Conservation (phyloP, 192 early-diverging fungal genomes). For the Rhizophagus clarus region DNA sequence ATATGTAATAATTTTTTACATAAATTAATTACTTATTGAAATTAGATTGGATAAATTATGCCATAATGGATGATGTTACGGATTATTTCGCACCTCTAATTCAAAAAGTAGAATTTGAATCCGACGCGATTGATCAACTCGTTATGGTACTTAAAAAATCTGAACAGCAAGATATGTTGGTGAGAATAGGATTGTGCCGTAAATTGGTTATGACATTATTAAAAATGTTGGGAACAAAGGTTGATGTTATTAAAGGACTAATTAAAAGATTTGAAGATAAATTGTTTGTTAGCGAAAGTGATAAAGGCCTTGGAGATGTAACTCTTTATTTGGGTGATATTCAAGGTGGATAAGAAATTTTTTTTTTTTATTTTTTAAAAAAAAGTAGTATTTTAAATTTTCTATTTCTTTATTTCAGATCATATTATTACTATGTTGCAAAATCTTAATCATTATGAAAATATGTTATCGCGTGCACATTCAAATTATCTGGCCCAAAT, state of each 20-base stretch:
- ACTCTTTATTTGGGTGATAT: slow-evolving; percentile 79
- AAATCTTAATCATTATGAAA: slow-evolving; percentile 74
- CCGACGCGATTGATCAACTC: slow-evolving; percentile 92
- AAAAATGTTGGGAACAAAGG: slow-evolving; percentile 68
- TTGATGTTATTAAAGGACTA: slow-evolving; percentile 73
- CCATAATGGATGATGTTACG: slow-evolving; percentile 92
- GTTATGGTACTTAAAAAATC: slow-evolving; percentile 89
- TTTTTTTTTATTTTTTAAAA: background rate
- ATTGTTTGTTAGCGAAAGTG: slow-evolving; percentile 31
- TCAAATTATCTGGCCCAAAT: slow-evolving; percentile 79
- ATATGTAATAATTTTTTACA: slow-evolving; percentile 1
- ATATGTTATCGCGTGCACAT: slow-evolving; percentile 69
- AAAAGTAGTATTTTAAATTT: background rate
- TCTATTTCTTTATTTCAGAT: slow-evolving; percentile 43
- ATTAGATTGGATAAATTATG: slow-evolving; percentile 95
- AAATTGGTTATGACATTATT: slow-evolving; percentile 72
- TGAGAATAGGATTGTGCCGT: slow-evolving; percentile 72
- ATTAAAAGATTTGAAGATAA: slow-evolving; percentile 68
- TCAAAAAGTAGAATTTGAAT: slow-evolving; percentile 87
- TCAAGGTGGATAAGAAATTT: slow-evolving; percentile 39
- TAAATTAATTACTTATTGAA: background rate
- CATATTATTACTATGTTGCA: slow-evolving; percentile 82
- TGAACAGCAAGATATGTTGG: slow-evolving; percentile 80
- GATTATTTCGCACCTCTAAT: slow-evolving; percentile 90
- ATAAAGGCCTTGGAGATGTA: slow-evolving; percentile 55